Conservation (phyloP, 2,329 filamentous ascomycete species). For the Venturiaceae sp. region DNA sequence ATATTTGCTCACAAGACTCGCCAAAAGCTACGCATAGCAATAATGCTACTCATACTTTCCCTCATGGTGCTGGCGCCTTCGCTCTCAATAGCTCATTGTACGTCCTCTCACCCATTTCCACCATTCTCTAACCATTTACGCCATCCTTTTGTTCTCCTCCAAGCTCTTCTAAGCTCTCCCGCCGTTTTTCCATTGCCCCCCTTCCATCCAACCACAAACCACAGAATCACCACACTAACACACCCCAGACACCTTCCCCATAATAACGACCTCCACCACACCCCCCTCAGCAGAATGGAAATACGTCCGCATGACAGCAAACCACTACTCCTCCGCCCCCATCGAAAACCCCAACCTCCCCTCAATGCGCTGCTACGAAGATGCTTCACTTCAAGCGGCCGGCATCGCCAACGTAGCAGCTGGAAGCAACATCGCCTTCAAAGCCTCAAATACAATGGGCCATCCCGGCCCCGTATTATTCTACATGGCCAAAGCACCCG, state of each 20-base stretch:
- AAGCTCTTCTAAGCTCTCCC: too few relatives aligned
- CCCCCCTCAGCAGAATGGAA: slow-evolving; percentile 17
- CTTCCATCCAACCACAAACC: too few relatives aligned
- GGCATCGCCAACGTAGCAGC: slow-evolving; percentile 15
- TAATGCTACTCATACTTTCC: too few relatives aligned
- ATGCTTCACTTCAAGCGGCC: slow-evolving; percentile 15
- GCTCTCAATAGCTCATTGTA: neutral
- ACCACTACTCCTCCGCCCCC: slow-evolving; percentile 20
- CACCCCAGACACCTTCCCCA: neutral
- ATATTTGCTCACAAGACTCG: too few relatives aligned
- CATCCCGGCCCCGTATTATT: slow-evolving; percentile 7
- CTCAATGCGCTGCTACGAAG: slow-evolving; percentile 25
- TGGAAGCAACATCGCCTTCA: slow-evolving; percentile 1
- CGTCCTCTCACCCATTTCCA: neutral
- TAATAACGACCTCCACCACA: neutral
- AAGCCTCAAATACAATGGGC: neutral
- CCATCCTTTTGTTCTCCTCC: too few relatives aligned
- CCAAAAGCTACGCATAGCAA: too few relatives aligned
- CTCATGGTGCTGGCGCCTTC: neutral
- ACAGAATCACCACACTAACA: too few relatives aligned
- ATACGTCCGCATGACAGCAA: slow-evolving; percentile 21
- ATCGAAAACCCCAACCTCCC: slow-evolving; percentile 20
- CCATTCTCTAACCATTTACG: neutral
- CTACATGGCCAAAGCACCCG: slow-evolving; percentile 24
- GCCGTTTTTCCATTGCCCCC: too few relatives aligned